Evolutionary conservation across 2,329 filamentous ascomycete genomes (phyloP), one percentile per base, ranked within the genome.

Genomic region (Paraconiothyrium sp.): DNA sequence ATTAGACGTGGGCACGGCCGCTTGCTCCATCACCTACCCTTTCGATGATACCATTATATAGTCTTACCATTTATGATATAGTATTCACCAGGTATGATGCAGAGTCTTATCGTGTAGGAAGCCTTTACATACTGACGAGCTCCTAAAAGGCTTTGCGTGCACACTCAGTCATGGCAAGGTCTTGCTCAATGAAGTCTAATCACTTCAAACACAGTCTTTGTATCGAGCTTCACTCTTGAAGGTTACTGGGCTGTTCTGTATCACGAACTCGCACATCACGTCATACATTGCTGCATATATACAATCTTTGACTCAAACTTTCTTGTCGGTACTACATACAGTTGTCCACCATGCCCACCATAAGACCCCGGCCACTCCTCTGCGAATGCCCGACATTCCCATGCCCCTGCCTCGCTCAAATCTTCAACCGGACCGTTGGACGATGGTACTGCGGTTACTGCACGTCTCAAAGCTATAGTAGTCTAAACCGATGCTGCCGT

Each of bases 391-490:
- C 24, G 34, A 41, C 32, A 14, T 60, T 60, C 11, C 22, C 20
- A 4, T 56, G 52, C 24, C 27, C 51, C 27, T 49, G 49, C 22
- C 9, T 10, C 20, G 58, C 58, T 7, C 37, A 34, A 32, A 47
- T 59, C 11, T 47, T 54, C 39, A 37, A 58, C 32, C n/a, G 32
- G 9, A 14, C 14, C 30, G 27, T 51, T 46, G 37, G 48, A 10
- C 48, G 32, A 8, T 59, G 57, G 57, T 47, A 35, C 16, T 59
- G 50, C 32, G 39, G n/a, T n/a, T 59, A 54, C 16, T 59, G 57
- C 22, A 59, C 57, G 3, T 37, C 57, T 34, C n/a, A 39, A 41
- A 54, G 37, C 11, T 35, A 44, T 7, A 44, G 20, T 2, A 11
- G 9, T 1, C 32, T 48, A 13, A 43, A 59, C 20, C 30, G 30